phyloP scores from a whole-genome alignment of 495 filamentous ascomycete genomes.

The Aspergillus steynii region DNA sequence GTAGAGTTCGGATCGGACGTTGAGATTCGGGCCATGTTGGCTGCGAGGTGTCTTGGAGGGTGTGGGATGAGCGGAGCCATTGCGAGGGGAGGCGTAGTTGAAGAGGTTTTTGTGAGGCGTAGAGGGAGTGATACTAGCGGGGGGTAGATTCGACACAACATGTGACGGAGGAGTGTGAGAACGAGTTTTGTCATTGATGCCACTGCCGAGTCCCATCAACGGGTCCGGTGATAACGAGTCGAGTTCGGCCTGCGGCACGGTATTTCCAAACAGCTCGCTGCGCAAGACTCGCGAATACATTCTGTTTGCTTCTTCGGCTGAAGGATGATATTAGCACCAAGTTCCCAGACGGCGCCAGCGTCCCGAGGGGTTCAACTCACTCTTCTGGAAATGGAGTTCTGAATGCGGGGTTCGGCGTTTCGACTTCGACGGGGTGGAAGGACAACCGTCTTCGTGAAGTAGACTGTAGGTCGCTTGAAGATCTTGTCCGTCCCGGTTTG shows the following conservation, averaged over 20 bases:
- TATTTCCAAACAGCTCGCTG: slow-evolving; percentile 85
- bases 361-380: slow-evolving; percentile 50
- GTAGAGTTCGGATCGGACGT: slow-evolving; percentile 88
- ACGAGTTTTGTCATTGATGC: slow-evolving; percentile 66
- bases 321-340: slow-evolving; percentile 40
- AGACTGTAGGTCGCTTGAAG: slow-evolving; percentile 88
- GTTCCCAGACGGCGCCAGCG: background rate
- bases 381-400: slow-evolving; percentile 90
- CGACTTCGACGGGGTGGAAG: slow-evolving; percentile 80
- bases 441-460: slow-evolving; percentile 87
- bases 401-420: slow-evolving; percentile 85
- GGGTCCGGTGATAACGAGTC: slow-evolving; percentile 65
- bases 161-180: slow-evolving; percentile 80
- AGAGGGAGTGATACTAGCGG: slow-evolving; percentile 77
- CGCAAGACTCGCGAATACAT: slow-evolving; percentile 88
- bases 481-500: slow-evolving; percentile 90
- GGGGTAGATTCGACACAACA: slow-evolving; percentile 57
- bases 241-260: slow-evolving; percentile 79
- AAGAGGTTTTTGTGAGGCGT: slow-evolving; percentile 98
- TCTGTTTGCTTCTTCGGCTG: slow-evolving; percentile 91
- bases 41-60: slow-evolving; percentile 88
- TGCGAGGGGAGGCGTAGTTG: slow-evolving; percentile 81
- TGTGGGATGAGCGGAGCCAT: slow-evolving; percentile 72
- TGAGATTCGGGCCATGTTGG: slow-evolving; percentile 78
- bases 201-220: slow-evolving; percentile 56